Evolutionary conservation across 108 stramenopile genomes (phyloP).

Genomic region (Fragilariopsis cylindrus): DNA sequence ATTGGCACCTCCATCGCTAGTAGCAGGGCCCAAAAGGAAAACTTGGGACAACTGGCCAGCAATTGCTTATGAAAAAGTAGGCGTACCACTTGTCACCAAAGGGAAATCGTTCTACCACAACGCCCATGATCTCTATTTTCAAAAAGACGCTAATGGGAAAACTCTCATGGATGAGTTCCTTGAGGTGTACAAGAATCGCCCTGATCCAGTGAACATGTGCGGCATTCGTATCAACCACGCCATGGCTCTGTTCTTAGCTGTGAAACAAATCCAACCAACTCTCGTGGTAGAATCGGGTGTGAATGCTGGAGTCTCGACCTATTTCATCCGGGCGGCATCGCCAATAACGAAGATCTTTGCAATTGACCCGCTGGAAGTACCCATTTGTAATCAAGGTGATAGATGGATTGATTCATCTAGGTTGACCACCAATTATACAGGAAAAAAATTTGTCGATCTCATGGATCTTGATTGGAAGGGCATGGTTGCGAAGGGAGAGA

Average conservation of each 20-base stretch:
- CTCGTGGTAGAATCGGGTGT: constrained; percentile 36
- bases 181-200: constrained; percentile 30
- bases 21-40: no score
- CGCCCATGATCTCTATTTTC: no score
- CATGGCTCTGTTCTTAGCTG: constrained; percentile 12
- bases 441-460: constrained; percentile 26
- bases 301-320: constrained; percentile 35
- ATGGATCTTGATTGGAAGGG: constrained; percentile 22
- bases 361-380: constrained; percentile 29
- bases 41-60: no score
- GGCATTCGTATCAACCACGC: constrained; percentile 43
- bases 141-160: no score
- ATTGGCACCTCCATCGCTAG: no score
- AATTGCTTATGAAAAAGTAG: no score
- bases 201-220: constrained; percentile 31
- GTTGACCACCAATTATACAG: constrained; percentile 14
- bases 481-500: constrained; percentile 5
- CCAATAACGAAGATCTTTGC: constrained; percentile 1
- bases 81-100: no score
- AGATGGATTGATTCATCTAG: constrained; percentile 30
- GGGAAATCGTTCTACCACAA: no score
- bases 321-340: constrained; percentile 31
- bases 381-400: constrained; percentile 31
- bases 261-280: constrained; percentile 28
- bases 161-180: constrained; percentile 30